These are phyloP conservation scores for Phytophthora sansomeana DNA, from an alignment of 352 stramenopile genomes.

Conservation along the genomic window DNA sequence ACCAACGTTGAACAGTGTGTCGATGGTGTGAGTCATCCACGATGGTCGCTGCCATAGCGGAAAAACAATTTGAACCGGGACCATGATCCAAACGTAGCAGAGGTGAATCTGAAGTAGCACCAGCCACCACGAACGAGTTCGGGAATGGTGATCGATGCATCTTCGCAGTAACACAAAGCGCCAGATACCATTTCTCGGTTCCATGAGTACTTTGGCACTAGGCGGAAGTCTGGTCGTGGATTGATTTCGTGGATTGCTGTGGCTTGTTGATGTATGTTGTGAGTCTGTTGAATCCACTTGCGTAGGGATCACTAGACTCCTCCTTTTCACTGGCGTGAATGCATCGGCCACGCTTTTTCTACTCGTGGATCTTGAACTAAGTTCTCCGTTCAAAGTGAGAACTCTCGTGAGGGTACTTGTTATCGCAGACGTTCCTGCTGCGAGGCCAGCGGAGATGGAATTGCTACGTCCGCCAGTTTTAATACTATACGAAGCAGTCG, in stretches of 20 bases:
- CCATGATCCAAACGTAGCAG: constrained; percentile 56
- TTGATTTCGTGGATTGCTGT: constrained; percentile 8
- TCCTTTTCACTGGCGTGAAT: constrained; percentile 2
- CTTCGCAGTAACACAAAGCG: constrained; percentile 8
- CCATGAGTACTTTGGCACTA: background rate
- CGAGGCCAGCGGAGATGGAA: constrained; percentile 29
- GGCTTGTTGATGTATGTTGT: constrained; percentile 7
- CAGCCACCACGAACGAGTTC: constrained; percentile 56
- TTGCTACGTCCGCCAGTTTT: constrained; percentile 8
- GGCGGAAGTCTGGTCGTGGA: background rate
- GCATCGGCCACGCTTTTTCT: constrained; percentile 18
- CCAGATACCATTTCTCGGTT: constrained; percentile 9
- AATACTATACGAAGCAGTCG: background rate
- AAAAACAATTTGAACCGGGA: constrained; percentile 66
- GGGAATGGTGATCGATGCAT: constrained; percentile 65
- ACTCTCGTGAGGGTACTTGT: constrained; percentile 27
- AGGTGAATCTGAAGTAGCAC: constrained; percentile 42
- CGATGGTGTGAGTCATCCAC: constrained; percentile 39
- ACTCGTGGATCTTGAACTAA: background rate
- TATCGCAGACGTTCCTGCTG: constrained; percentile 30
- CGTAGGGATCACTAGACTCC: constrained; percentile 25
- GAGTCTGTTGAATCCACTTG: constrained; percentile 20
- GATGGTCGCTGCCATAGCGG: constrained; percentile 43
- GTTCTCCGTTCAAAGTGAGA: constrained; percentile 23
- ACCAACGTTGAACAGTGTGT: constrained; percentile 41